Evolutionary conservation across 805 yeast genomes (phyloP), one percentile per base, ranked within the genome.

Genomic region (Teunomyces panamensis): DNA sequence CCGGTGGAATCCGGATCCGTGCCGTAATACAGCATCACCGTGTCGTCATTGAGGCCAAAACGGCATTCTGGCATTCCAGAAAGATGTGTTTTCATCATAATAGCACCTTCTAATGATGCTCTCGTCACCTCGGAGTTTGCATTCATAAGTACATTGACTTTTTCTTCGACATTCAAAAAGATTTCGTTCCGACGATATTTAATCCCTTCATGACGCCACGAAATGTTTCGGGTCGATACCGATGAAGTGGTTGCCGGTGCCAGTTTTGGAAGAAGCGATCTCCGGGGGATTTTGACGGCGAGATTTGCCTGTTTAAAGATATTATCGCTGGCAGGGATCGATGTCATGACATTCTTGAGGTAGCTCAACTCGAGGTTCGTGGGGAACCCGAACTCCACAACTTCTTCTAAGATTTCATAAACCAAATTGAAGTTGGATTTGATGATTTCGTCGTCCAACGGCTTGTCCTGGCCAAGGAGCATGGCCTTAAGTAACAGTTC

Each of bases 61-160:
- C 83, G 79, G 63, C 97, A 91, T 20, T 77, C 77, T 0, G 97
- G 97, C 78, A 83, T 80, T 3, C 97, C 97, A 0, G 87, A 77
- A 9, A 91, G 66, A 37, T 83, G 88, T 0, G 92, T 73, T 43
- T 84, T 83, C 77, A 89, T 77, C 44, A 77, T 73, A 41, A 91
- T 81, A 9, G 78, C 70, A 4, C 97, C 97, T 53, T 85, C 88
- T 20, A 90, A 87, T 57, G 81, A 84, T 0, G 90, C 77, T 48
- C 86, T 76, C 28, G 88, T 67, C 1, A 86, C 73, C 14, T 81
- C 77, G 1, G 89, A 87, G 47, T 80, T 77, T 6, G 84, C 74
- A 6, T 84, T 79, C 62, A 89, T 79, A 47, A 90, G 71, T 32
- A 88, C 77, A 56, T 82, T 85, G 46, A 91, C 76, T 49, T 81